phyloP scores from a whole-genome alignment of 352 stramenopile genomes.

The Globisporangium camurandrum region DNA sequence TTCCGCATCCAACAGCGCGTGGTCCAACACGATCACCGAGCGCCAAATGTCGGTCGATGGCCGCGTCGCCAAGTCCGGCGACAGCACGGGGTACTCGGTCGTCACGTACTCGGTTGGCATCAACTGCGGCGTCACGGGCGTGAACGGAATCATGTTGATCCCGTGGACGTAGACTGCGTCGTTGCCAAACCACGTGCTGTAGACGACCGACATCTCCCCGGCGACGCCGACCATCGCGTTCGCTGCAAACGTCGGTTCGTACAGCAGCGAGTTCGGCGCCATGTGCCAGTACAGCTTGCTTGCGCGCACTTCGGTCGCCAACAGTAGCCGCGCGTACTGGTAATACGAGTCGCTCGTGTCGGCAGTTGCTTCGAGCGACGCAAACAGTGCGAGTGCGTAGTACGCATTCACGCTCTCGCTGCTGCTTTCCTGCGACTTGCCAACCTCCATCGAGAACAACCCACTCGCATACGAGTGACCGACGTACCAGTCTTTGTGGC shows the following conservation, averaged over 20 bases:
- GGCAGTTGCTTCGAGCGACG: constrained; percentile 43
- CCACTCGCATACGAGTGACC: constrained; percentile 95
- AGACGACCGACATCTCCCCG: constrained; percentile 66
- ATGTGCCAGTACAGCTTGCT: constrained; percentile 97
- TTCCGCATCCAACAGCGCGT: constrained; percentile 55
- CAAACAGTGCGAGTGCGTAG: constrained; percentile 89
- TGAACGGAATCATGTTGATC: constrained; percentile 84
- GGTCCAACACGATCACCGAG: constrained; percentile 61
- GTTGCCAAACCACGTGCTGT: constrained; percentile 83
- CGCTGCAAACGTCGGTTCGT: constrained; percentile 62
- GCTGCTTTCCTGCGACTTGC: constrained; percentile 95
- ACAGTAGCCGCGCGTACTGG: constrained; percentile 86
- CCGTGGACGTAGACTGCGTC: constrained; percentile 67
- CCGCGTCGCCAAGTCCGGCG: constrained; percentile 32
- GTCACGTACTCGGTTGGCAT: constrained; percentile 52
- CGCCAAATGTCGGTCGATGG: constrained; percentile 55
- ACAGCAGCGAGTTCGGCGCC: constrained; percentile 55
- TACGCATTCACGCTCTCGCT: constrained; percentile 96
- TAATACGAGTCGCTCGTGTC: constrained; percentile 38
- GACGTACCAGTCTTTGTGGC: constrained; percentile 96
- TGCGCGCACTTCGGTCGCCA: constrained; percentile 90
- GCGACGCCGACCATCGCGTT: constrained; percentile 80
- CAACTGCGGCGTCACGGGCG: constrained; percentile 54
- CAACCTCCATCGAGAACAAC: constrained; percentile 91
- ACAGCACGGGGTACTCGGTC: constrained; percentile 46